Conservation (phyloP, 108 stramenopile species). For the Fistulifera pelliculosa region DNA sequence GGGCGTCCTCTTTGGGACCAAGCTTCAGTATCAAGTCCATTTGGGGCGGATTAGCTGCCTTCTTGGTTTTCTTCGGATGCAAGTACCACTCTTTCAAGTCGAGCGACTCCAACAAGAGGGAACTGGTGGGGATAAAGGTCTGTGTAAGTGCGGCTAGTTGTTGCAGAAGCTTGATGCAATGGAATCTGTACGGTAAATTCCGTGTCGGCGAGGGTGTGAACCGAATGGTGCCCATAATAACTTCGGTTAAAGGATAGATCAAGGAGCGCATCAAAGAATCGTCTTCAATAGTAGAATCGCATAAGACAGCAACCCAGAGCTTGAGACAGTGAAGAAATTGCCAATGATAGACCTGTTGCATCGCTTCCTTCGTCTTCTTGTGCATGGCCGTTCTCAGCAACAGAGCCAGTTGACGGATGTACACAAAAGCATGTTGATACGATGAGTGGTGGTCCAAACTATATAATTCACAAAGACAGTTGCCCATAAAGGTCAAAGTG, state of each 20-base stretch:
- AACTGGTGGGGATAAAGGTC: constrained; percentile 83
- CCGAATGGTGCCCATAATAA: constrained; percentile 73
- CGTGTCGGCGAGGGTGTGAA: constrained; percentile 65
- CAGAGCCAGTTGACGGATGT: constrained; percentile 95
- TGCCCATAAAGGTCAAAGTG: constrained; percentile 88
- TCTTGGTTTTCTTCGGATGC: constrained; percentile 51
- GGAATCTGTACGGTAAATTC: constrained; percentile 84
- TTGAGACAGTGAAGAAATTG: constrained; percentile 92
- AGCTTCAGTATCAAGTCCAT: constrained; percentile 52
- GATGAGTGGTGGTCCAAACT: constrained; percentile 84
- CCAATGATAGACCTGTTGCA: constrained; percentile 86
- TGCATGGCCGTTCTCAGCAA: constrained; percentile 87
- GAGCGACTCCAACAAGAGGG: constrained; percentile 74
- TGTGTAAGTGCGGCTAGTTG: constrained; percentile 86
- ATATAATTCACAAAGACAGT: constrained; percentile 93
- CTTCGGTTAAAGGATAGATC: constrained; percentile 82
- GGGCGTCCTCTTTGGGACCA: constrained; percentile 57
- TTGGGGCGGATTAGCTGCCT: constrained; percentile 9
- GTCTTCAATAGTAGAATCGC: constrained; percentile 15
- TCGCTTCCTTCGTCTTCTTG: constrained; percentile 81
- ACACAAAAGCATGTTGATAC: constrained; percentile 98
- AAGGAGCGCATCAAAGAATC: constrained; percentile 59
- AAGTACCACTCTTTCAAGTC: constrained; percentile 77
- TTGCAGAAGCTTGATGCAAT: constrained; percentile 84
- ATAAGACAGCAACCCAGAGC: constrained; percentile 89